A percentile compares a stretch with the other conserved stretches of the same genome.
Evolutionary conservation across 1,284 basidiomycete genomes (phyloP).

Genomic region (Pseudozyma tsukubaensis): DNA sequence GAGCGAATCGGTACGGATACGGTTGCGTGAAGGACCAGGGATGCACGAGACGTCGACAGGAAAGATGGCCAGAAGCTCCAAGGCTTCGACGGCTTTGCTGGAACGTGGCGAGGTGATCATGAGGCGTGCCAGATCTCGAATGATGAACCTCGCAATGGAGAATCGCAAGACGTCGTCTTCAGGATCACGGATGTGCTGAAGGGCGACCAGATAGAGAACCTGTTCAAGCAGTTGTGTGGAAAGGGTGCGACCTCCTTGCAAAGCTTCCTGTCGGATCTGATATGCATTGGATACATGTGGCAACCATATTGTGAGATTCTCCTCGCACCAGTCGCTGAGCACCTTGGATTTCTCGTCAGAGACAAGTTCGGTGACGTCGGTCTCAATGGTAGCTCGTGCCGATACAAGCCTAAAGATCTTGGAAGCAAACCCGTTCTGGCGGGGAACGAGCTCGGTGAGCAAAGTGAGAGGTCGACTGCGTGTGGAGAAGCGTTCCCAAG

Average conservation of each 20-base stretch:
- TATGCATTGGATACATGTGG: conserved; percentile 40
- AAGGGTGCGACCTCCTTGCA: conserved; percentile 35
- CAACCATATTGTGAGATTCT: conserved; percentile 39
- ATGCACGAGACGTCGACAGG: conserved; percentile 45
- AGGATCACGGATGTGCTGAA: conserved; percentile 48
- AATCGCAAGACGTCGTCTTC: conserved; percentile 40
- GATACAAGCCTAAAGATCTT: conserved; percentile 48
- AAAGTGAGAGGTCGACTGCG: conserved; percentile 42
- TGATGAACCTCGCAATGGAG: conserved; percentile 31
- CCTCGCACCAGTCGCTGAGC: conserved; percentile 47
- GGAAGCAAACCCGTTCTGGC: conserved; percentile 41
- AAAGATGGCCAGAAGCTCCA: conserved; percentile 41
- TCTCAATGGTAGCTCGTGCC: conserved; percentile 38
- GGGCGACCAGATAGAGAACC: conserved; percentile 39
- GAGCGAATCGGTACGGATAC: conserved; percentile 36
- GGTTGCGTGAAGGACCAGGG: conserved; percentile 38
- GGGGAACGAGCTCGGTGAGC: conserved; percentile 42
- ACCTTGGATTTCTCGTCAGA: conserved; percentile 35
- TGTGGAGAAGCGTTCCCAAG: conserved; percentile 41
- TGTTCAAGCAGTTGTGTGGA: conserved; percentile 44
- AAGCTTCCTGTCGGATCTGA: conserved; percentile 33
- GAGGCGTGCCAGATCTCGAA: conserved; percentile 36
- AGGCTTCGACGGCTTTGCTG: conserved; percentile 30
- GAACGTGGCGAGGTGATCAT: conserved; percentile 41
- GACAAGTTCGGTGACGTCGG: conserved; percentile 39